Base-by-base conservation (phyloP, 495 filamentous ascomycete species). In the Symbiotaphrina buchneri region DNA sequence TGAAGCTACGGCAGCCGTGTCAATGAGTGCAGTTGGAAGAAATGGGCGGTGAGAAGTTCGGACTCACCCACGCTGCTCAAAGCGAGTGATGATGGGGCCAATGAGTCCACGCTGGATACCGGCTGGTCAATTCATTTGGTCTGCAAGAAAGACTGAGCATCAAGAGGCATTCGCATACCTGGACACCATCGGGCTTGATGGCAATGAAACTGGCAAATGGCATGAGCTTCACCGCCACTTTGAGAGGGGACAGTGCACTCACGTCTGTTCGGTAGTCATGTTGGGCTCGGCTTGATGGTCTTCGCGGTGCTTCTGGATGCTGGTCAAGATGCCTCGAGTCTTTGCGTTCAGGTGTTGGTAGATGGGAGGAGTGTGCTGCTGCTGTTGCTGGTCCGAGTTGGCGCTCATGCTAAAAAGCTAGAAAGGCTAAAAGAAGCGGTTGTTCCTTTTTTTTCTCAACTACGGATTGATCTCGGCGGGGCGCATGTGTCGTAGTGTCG, bases 151-250 rank as follows among this genome's bases (percentile, higher is more conserved):
- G 22, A 18, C 11, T 30, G 36, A 15, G 30, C 26, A 28, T 35
- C 27, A 27, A 32, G 10, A 19, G 32, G 34, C 23, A 33, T 33
- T 24, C 37, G 40, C 64, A 43, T 74, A 91, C 83, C 71, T 94
- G 87, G 64, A 97, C 87, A 56, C 87, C 87, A 61, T 94, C 84
- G 48, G 84, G 84, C 79, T 94, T 94, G 71, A 94, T 75, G 48
- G 84, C 84, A 68, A 94, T 92, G 74, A 94, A 94, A 58, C 83
- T 94, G 46, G 22, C 7, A 19, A 14, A 27, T 32, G 2, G 6
- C 4, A 8, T 36, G 13, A 6, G 6, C 30, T 11, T 31, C 31
- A 36, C 14, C 16, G 2, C 33, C 19, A 10, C 18, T 20, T 36
- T 6, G 1, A 13, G 6, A 32, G 19, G 27, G 8, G 6, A 18